These are phyloP conservation scores for Hyaloscypha finlandica DNA, from an alignment of 495 filamentous ascomycete genomes.

Conservation along the genomic window DNA sequence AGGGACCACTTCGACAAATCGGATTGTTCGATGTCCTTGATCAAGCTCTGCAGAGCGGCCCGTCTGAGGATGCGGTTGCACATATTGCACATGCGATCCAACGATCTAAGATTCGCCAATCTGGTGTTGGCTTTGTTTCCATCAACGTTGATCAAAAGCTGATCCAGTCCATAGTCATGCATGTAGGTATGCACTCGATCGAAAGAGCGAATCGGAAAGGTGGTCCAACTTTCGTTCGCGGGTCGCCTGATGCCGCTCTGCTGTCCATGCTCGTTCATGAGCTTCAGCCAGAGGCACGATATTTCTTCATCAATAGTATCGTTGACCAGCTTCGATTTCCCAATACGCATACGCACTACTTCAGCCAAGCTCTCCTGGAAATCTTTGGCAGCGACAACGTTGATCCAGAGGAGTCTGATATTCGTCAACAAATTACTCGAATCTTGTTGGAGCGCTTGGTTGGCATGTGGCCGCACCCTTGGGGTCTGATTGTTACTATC, in stretches of 20 bases:
- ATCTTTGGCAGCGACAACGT: slow-evolving; percentile 78
- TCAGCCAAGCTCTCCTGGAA: slow-evolving; percentile 82
- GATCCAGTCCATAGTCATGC: slow-evolving; percentile 79
- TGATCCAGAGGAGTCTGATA: slow-evolving; percentile 76
- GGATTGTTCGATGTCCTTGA: slow-evolving; percentile 72
- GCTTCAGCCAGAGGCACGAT: slow-evolving; percentile 74
- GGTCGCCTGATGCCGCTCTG: slow-evolving; percentile 72
- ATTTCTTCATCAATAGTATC: slow-evolving; percentile 82
- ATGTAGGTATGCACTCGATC: slow-evolving; percentile 74
- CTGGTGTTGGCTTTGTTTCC: slow-evolving; percentile 62
- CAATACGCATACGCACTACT: slow-evolving; percentile 90
- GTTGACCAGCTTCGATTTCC: slow-evolving; percentile 90
- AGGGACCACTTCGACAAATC: slow-evolving; percentile 55
- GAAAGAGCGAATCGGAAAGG: slow-evolving; percentile 56
- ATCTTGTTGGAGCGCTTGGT: slow-evolving; percentile 85
- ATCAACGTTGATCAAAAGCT: slow-evolving; percentile 69
- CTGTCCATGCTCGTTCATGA: slow-evolving; percentile 74
- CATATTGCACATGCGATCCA: slow-evolving; percentile 70
- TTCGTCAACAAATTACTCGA: slow-evolving; percentile 86
- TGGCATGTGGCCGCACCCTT: slow-evolving; percentile 91
- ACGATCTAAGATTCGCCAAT: slow-evolving; percentile 49
- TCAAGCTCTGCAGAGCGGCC: slow-evolving; percentile 58
- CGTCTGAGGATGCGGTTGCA: slow-evolving; percentile 66
- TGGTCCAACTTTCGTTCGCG: slow-evolving; percentile 65
- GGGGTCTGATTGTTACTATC: slow-evolving; percentile 90